Percentiles rank a stretch among this genome's conserved stretches.
These are phyloP conservation scores for Torulaspora globosa DNA, from an alignment of 1,139 yeast species.

Conservation along the genomic window DNA sequence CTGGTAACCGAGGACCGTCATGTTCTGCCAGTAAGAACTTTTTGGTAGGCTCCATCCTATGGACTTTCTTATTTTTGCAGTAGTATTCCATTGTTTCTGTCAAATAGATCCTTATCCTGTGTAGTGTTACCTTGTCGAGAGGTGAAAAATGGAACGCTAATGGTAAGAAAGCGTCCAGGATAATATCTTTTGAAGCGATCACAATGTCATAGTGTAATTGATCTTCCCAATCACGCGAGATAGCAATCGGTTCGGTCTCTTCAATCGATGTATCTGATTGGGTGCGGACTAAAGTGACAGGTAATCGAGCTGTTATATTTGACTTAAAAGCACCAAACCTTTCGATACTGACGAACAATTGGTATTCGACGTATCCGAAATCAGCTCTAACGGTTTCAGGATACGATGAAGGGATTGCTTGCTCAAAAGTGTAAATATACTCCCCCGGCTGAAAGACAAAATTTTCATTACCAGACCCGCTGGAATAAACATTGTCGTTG, in stretches of 20 bases:
- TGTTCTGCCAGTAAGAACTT: constrained; percentile 78
- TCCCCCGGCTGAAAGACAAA: constrained; percentile 72
- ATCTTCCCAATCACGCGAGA: constrained; percentile 90
- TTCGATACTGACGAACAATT: constrained; percentile 62
- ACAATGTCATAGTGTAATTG: constrained; percentile 84
- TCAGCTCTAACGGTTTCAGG: constrained; percentile 80
- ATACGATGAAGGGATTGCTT: constrained; percentile 71
- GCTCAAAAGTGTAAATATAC: constrained; percentile 86
- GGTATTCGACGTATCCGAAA: constrained; percentile 74
- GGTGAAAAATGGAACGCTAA: constrained; percentile 81
- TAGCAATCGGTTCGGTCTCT: constrained; percentile 89
- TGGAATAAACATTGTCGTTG: constrained; percentile 7
- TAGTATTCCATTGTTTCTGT: constrained; percentile 89
- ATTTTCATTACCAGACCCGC: constrained; percentile 27
- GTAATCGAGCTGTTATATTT: constrained; percentile 59
- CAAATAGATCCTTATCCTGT: constrained; percentile 75
- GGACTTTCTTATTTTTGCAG: constrained; percentile 80
- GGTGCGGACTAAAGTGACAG: constrained; percentile 65
- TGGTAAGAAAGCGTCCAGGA: constrained; percentile 79
- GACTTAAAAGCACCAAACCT: constrained; percentile 84
- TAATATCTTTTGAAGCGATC: constrained; percentile 81
- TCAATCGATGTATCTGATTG: constrained; percentile 77
- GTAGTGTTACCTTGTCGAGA: constrained; percentile 79
- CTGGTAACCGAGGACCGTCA: constrained; percentile 48
- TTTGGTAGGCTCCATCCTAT: constrained; percentile 82